Base-by-base conservation (phyloP, 306 rosid genomes). In the Argentina anserina region DNA sequence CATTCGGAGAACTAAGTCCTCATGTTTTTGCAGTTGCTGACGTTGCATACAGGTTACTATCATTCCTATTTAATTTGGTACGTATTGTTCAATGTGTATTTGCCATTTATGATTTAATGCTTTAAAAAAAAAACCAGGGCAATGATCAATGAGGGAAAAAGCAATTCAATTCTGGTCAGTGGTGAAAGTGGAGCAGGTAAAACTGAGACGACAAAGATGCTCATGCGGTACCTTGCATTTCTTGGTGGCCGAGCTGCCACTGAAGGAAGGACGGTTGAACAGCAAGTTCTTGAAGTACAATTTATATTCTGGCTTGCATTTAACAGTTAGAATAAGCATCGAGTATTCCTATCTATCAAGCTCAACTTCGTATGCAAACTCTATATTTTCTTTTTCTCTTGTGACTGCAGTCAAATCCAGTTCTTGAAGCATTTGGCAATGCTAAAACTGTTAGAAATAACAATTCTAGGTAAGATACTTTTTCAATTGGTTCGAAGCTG, bases 101-200 rank as follows among this genome's bases (percentile, higher is more conserved):
- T 63, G 75, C 50, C 56, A 56, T 13, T 10, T 42, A 69, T 69
- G 0, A 37, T 55, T 77, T 25, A 60, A 79, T 61, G 68, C 69
- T 72, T 72, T 53, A 52, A 63, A 67, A 15, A 67, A 15, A 61
- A 77, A 80, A 68, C 72, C 89, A 95, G 99, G 92, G 99, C 97
- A 42, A 95, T 95, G 99, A 56, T 91, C 53, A 80, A 81, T 15
- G 97, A 91, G 86, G 85, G 88, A 76, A 95, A 91, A 81, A 91
- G 96, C 88, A 95, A 95, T 88, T 90, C 99, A 43, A 95, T 95
- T 80, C 87, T 95, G 62, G 99, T 91, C 84, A 95, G 97, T 76
- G 99, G 99, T 72, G 99, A 95, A 87, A 95, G 97, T 88, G 99
- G 97, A 84, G 99, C 99, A 15, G 99, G 99, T 81, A 95, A 95